phyloP scores from a whole-genome alignment of 1,284 basidiomycete genomes.

The Porogramme epimiltina region DNA sequence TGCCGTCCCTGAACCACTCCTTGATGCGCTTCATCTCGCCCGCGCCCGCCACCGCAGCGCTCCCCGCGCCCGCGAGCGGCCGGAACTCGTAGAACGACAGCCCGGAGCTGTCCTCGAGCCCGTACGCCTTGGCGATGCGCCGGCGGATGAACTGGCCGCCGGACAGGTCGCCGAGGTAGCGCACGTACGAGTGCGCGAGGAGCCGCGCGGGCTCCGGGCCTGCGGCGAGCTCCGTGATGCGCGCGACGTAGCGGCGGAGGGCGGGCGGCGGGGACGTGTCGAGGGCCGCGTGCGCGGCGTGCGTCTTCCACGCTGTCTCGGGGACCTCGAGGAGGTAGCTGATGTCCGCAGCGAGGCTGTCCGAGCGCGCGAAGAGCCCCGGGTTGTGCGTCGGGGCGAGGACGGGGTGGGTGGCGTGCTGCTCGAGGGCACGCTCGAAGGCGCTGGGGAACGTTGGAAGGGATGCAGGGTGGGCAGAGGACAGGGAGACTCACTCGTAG shows the following conservation, averaged over 20 bases:
- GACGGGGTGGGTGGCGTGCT: constrained; percentile 60
- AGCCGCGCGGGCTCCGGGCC: constrained; percentile 55
- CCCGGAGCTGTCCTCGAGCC: constrained; percentile 56
- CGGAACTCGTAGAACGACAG: constrained; percentile 77
- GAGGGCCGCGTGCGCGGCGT: constrained; percentile 52
- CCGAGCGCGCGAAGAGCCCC: constrained; percentile 61
- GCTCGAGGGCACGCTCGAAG: constrained; percentile 67
- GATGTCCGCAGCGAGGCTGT: constrained; percentile 67
- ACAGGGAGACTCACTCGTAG: constrained; percentile 63
- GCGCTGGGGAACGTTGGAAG: constrained; percentile 29
- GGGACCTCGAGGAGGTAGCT: constrained; percentile 60
- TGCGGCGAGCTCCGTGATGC: constrained; percentile 47
- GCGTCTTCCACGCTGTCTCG: constrained; percentile 53
- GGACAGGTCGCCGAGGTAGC: constrained; percentile 85
- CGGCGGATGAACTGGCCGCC: constrained; percentile 79
- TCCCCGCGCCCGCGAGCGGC: constrained; percentile 44
- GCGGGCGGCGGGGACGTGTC: constrained; percentile 48
- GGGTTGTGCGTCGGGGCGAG: constrained; percentile 76
- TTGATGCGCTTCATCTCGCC: constrained; percentile 79
- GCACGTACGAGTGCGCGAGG: constrained; percentile 80
- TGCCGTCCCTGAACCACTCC: constrained; percentile 74
- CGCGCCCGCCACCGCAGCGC: constrained; percentile 28
- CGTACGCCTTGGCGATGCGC: constrained; percentile 67
- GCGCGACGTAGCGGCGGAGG: constrained; percentile 54
- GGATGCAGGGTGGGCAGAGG: neutral